These are phyloP conservation scores for Eucalyptus globulus DNA, from an alignment of 345 rosid genomes.

Conservation along the genomic window DNA sequence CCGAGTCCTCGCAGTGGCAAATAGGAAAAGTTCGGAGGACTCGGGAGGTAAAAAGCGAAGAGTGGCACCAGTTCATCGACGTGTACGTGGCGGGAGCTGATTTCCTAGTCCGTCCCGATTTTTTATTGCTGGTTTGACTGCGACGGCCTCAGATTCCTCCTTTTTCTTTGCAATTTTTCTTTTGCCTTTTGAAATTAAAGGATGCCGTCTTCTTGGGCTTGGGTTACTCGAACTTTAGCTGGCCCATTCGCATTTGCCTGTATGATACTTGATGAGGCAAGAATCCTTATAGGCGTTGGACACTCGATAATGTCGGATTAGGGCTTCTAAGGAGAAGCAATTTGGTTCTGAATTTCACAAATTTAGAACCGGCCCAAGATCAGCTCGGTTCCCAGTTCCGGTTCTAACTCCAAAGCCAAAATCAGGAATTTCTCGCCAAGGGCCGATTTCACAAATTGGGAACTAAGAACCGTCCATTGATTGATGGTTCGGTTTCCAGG, in stretches of 20 bases:
- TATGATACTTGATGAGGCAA: not conserved
- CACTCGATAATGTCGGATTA: no score
- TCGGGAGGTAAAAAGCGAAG: not conserved
- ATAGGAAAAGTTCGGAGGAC: not conserved
- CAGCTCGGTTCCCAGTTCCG: no score
- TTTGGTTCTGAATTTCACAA: no score
- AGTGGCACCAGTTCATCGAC: not conserved
- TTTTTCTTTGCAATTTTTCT: not conserved
- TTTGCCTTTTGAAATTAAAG: not conserved
- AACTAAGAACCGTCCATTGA: no score
- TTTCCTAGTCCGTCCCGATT: not conserved
- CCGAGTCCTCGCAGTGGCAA: not conserved
- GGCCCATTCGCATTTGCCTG: not conserved
- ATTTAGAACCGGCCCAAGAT: no score
- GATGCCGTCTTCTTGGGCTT: not conserved
- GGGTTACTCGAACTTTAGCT: not conserved
- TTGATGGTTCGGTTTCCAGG: fast-evolving
- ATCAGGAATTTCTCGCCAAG: fast-evolving
- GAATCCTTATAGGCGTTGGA: not conserved
- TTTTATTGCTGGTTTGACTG: not conserved
- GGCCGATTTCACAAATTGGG: fast-evolving
- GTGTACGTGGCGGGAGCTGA: not conserved
- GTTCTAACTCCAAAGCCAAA: no score
- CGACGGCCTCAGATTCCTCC: not conserved
- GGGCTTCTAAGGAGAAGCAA: no score